Conservation (phyloP, 2,329 filamentous ascomycete species). For the Calonectria honghensis region DNA sequence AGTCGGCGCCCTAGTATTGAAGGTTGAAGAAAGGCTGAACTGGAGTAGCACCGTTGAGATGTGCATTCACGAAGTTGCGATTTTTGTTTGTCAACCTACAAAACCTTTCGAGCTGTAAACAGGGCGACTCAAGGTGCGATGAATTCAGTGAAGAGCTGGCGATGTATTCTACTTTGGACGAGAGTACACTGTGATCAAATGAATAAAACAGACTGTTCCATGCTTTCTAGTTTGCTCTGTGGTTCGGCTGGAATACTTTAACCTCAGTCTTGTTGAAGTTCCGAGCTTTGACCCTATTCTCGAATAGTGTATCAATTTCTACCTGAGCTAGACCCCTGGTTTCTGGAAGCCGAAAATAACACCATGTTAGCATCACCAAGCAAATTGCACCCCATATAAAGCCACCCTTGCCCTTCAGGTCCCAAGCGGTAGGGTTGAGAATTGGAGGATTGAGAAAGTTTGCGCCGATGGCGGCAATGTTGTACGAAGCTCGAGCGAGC, state of each 20-base stretch:
- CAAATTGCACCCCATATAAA: constrained; percentile 56
- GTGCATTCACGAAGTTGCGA: too few relatives aligned
- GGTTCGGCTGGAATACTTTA: neutral
- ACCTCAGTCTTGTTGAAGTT: neutral
- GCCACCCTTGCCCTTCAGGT: constrained; percentile 43
- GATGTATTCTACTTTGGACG: too few relatives aligned
- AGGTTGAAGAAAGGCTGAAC: too few relatives aligned
- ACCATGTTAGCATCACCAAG: constrained; percentile 63
- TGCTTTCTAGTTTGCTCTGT: too few relatives aligned
- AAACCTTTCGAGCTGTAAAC: too few relatives aligned
- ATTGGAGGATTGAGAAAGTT: constrained; percentile 39
- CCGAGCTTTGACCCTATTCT: neutral
- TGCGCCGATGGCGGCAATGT: constrained; percentile 33
- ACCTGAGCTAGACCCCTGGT: constrained; percentile 7
- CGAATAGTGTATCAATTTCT: constrained; percentile 27
- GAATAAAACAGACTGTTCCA: too few relatives aligned
- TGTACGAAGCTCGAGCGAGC: constrained; percentile 74
- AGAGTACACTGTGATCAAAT: too few relatives aligned
- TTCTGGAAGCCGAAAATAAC: constrained; percentile 65
- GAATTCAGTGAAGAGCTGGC: too few relatives aligned
- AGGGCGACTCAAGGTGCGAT: too few relatives aligned
- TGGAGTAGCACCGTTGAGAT: too few relatives aligned
- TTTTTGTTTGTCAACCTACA: too few relatives aligned
- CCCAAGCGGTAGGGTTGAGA: constrained; percentile 48
- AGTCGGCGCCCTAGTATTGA: too few relatives aligned